Percentiles rank a stretch among this genome's conserved stretches.
These are phyloP conservation scores for Saturnispora sanitii DNA, from an alignment of 805 yeast genomes.

Conservation along the genomic window DNA sequence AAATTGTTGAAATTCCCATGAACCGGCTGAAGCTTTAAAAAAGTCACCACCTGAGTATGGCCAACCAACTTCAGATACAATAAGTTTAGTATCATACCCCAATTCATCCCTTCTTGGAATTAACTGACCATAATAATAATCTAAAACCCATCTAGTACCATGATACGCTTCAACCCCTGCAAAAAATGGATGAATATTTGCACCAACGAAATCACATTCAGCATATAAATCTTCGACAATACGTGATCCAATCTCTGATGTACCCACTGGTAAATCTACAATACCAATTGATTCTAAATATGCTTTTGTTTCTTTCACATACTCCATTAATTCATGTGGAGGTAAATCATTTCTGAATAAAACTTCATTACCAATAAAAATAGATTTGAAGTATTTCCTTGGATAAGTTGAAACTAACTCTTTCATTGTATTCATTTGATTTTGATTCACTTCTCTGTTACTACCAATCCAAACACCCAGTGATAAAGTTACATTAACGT, in stretches of 20 bases:
- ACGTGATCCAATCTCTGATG: slow-evolving; percentile 47
- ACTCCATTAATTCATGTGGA: slow-evolving; percentile 28
- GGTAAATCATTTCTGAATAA: slow-evolving; percentile 42
- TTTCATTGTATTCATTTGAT: slow-evolving; percentile 23
- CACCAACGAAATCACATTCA: slow-evolving; percentile 48
- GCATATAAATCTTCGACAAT: slow-evolving; percentile 31
- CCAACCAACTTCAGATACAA: slow-evolving; percentile 64
- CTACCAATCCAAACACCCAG: slow-evolving; percentile 56
- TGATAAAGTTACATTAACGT: slow-evolving; percentile 45
- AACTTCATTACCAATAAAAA: slow-evolving; percentile 57
- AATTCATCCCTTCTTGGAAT: slow-evolving; percentile 28
- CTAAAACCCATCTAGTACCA: slow-evolving; percentile 45
- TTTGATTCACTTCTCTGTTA: slow-evolving; percentile 33
- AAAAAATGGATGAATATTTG: slow-evolving; percentile 26
- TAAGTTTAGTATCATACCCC: slow-evolving; percentile 23
- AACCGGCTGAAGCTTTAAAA: slow-evolving; percentile 38
- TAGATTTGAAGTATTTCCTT: slow-evolving; percentile 35
- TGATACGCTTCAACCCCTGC: slow-evolving; percentile 41
- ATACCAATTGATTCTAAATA: slow-evolving; percentile 28
- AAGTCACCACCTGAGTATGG: slow-evolving; percentile 52
- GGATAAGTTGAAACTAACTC: slow-evolving; percentile 23
- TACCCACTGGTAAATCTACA: slow-evolving; percentile 47
- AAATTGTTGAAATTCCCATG: slow-evolving; percentile 35
- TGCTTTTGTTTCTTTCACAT: slow-evolving; percentile 33
- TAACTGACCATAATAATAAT: slow-evolving; percentile 36